Conservation (phyloP, 2,329 filamentous ascomycete species). For the Fusarium irregulare region DNA sequence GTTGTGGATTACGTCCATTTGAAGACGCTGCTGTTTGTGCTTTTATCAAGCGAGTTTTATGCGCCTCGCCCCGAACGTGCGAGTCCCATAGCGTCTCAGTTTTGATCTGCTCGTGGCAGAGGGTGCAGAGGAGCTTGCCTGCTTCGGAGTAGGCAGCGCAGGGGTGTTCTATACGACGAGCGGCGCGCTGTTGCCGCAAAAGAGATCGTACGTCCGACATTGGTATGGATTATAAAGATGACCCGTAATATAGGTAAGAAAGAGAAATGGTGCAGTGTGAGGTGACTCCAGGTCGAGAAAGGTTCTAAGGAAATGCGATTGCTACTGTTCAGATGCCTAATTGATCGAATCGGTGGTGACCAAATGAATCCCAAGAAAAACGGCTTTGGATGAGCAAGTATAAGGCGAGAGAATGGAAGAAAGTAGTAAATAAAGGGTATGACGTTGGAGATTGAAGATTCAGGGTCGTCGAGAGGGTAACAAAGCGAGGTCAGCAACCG, state of each 20-base stretch:
- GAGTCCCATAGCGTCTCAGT: slow-evolving; percentile 74
- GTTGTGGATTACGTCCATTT: slow-evolving; percentile 31
- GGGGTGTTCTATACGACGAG: slow-evolving; percentile 77
- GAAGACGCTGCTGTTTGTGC: slow-evolving; percentile 33
- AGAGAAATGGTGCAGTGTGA: background rate
- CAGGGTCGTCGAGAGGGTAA: slow-evolving; percentile 28
- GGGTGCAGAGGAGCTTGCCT: slow-evolving; percentile 74
- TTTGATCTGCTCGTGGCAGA: slow-evolving; percentile 74
- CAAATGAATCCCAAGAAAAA: background rate
- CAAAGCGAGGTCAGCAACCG: slow-evolving; percentile 31
- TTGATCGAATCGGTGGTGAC: background rate
- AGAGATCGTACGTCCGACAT: slow-evolving; percentile 87
- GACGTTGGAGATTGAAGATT: slow-evolving; percentile 22
- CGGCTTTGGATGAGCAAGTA: background rate
- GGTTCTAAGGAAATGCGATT: background rate
- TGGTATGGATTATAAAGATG: slow-evolving; percentile 5
- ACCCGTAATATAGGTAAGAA: slow-evolving; percentile 3
- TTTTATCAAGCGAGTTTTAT: slow-evolving; percentile 47
- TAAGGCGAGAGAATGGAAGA: slow-evolving; percentile 7
- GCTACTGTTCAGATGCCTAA: slow-evolving; percentile 1
- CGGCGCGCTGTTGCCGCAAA: slow-evolving; percentile 79
- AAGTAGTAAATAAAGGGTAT: slow-evolving; percentile 23
- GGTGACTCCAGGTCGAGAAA: slow-evolving; percentile 25
- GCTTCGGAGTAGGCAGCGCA: slow-evolving; percentile 74
- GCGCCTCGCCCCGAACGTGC: slow-evolving; percentile 64